phyloP scores from a whole-genome alignment of 495 filamentous ascomycete genomes.

The Aspergillus affinis region DNA sequence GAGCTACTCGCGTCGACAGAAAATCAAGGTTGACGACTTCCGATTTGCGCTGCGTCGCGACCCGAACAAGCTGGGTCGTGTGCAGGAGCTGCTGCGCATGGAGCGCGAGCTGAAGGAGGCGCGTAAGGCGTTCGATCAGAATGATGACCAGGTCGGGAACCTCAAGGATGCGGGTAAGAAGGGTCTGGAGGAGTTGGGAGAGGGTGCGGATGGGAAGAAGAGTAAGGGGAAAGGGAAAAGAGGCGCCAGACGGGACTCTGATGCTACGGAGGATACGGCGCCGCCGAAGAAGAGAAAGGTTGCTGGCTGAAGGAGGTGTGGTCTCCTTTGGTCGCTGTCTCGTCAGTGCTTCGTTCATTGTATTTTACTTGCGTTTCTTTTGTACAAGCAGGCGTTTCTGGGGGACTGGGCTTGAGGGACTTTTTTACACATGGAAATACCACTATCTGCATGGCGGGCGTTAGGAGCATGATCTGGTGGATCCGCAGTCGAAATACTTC shows the following conservation, averaged over 20 bases:
- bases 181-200: slow-evolving; percentile 27
- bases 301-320: slow-evolving; percentile 20
- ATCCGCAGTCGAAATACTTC: not conserved
- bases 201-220: slow-evolving; percentile 33
- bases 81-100: slow-evolving; percentile 81
- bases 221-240: slow-evolving; percentile 45
- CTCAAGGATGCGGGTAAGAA: slow-evolving; percentile 44
- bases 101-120: slow-evolving; percentile 75
- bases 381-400: not conserved
- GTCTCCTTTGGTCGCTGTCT: not conserved
- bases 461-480: not conserved
- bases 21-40: slow-evolving; percentile 98
- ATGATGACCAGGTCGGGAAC: slow-evolving; percentile 47
- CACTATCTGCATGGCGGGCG: not conserved
- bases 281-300: slow-evolving; percentile 44
- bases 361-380: slow-evolving; percentile 4
- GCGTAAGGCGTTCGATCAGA: slow-evolving; percentile 66
- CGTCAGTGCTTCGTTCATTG: no score
- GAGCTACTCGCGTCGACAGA: slow-evolving; percentile 78
- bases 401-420: not conserved
- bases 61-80: slow-evolving; percentile 80
- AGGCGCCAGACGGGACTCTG: slow-evolving; percentile 38
- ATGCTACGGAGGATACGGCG: slow-evolving; percentile 45
- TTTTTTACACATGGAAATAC: not conserved
- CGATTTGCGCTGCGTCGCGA: slow-evolving; percentile 87